Evolutionary conservation across 176 grass and related monocot species (phyloP).

Genomic region (Oryza longistaminata): DNA sequence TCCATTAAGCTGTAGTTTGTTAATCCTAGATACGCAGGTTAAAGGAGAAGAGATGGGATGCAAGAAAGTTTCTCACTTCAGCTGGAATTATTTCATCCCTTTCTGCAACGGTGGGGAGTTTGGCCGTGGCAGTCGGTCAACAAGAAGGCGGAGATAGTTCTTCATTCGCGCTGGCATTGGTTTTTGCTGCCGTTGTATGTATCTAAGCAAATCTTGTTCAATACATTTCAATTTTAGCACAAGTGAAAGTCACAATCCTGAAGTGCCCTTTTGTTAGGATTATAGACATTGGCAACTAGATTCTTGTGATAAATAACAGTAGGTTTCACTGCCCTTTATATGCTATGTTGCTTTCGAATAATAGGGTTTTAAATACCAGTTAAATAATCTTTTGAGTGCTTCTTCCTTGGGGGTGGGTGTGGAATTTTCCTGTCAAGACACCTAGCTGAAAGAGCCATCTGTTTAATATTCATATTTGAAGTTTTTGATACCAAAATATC

Average conservation of each 20-base stretch:
- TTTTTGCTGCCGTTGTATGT: conserved; percentile 89
- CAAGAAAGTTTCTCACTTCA: conserved; percentile 79
- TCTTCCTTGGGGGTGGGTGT: neutral
- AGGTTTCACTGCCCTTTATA: neutral
- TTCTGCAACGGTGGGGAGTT: conserved; percentile 70
- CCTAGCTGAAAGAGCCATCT: neutral
- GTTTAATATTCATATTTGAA: neutral
- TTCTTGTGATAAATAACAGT: neutral
- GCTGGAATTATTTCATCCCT: conserved; percentile 92
- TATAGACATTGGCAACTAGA: neutral
- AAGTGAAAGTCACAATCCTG: neutral
- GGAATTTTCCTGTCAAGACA: neutral
- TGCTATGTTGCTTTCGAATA: conserved; percentile 6
- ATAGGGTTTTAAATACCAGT: conserved; percentile 16
- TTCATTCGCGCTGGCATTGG: conserved; percentile 73
- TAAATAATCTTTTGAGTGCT: neutral
- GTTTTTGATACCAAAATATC: neutral
- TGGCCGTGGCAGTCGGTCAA: conserved; percentile 68
- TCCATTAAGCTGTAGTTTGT: conserved; percentile 45
- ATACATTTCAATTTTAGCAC: conserved; percentile 36
- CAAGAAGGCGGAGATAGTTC: conserved; percentile 82
- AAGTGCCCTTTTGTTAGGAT: neutral
- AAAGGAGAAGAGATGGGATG: conserved; percentile 97
- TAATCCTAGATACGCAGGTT: conserved; percentile 95
- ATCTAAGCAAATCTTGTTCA: conserved; percentile 16